Evolutionary conservation across 2,329 filamentous ascomycete species (phyloP), one percentile per base, ranked within the genome.

Genomic region (Arthrinium phaeospermum): DNA sequence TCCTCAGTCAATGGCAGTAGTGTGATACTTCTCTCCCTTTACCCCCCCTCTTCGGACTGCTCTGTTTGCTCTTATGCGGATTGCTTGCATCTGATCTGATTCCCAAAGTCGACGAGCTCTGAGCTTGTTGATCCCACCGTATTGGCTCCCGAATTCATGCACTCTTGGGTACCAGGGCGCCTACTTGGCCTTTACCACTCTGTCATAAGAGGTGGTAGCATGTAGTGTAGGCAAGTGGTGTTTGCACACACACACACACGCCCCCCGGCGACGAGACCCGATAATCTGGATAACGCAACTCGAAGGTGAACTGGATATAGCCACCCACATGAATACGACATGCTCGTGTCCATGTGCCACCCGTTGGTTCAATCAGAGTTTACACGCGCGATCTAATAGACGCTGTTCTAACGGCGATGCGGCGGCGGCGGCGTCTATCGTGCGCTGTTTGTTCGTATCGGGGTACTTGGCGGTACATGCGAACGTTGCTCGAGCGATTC

Each of bases 361-460:
- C 57, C 14, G 57, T 64, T 64, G 57, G 57, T 64, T 64, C 57
- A 64, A 41, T 64, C 57, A 64, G 57, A 64, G 57, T 64, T 41
- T 64, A 64, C 22, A 64, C 57, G 57, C 57, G 57, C 57, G 57
- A 64, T 41, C 57, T 34, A 64, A n/a, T 64, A 64, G 57, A 64
- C 57, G 57, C 57, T 64, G 57, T n/a, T 64, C 57, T 12, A 64
- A 41, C 53, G 19, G n/a, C 19, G 30, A 61, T 61, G 27, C 27
- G 53, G 46, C n/a, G 49, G 46, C n/a, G 49, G n/a, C n/a, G 53
- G 57, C 57, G 57, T 64, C 57, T 64, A 64, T 64, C 19, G 34
- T 64, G 57, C 30, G 41, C 57, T 41, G 57, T 37, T 41, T 41
- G 57, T 37, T 41, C 34, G 34, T 64, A n/a, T 64, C 57, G 10